phyloP scores from a whole-genome alignment of 495 filamentous ascomycete species.

The Lasiosphaeria hispida region DNA sequence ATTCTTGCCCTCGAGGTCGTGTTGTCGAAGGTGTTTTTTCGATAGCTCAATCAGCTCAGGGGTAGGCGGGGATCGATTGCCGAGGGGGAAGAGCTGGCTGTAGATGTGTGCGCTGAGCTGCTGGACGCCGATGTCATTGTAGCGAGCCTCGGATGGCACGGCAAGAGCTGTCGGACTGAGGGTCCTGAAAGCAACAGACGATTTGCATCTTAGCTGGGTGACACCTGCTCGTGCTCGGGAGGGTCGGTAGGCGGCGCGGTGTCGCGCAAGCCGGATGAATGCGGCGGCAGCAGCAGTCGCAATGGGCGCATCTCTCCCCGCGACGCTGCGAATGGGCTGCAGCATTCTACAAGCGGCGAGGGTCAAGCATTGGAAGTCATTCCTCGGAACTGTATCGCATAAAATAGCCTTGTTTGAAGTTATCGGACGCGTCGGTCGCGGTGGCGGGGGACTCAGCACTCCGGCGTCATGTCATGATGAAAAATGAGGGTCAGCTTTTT shows the following conservation, averaged over 20 bases:
- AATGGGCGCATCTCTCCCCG: constrained; percentile 35
- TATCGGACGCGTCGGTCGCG: too few relatives aligned
- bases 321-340: constrained; percentile 32
- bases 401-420: neutral
- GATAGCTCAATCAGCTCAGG: constrained; percentile 73
- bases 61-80: constrained; percentile 54
- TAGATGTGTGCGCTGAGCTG: constrained; percentile 81
- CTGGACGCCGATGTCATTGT: constrained; percentile 92
- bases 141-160: constrained; percentile 63
- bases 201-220: constrained; percentile 40
- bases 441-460: neutral
- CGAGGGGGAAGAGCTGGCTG: constrained; percentile 68
- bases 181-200: constrained; percentile 21
- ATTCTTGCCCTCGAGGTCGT: constrained; percentile 88
- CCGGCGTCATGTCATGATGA: too few relatives aligned
- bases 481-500: too few relatives aligned
- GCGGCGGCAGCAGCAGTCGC: constrained; percentile 21
- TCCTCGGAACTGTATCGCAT: neutral
- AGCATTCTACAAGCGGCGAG: constrained; percentile 35
- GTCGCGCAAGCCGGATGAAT: constrained; percentile 42
- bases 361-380: constrained; percentile 23
- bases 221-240: constrained; percentile 19
- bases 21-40: constrained; percentile 75
- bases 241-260: constrained; percentile 25
- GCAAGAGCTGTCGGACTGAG: neutral